Percentiles rank a stretch among this genome's conserved stretches.
phyloP scores from a whole-genome alignment of 176 grass and related monocot species.

The Paspalum notatum region DNA sequence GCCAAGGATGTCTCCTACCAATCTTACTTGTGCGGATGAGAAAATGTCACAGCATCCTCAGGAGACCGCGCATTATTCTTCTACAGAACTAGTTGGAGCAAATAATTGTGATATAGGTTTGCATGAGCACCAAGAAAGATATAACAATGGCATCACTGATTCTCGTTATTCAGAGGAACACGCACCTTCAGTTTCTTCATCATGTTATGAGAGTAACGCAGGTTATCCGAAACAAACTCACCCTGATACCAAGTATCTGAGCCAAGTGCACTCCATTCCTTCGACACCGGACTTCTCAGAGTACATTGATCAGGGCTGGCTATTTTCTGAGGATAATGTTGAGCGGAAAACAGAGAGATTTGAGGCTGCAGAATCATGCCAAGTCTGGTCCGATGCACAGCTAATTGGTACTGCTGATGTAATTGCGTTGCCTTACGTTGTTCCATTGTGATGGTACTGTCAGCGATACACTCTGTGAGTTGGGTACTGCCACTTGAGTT shows the following conservation, averaged over 20 bases:
- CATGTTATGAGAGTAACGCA: not conserved
- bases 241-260: constrained; percentile 58
- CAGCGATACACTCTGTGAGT: not conserved
- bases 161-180: constrained; percentile 7
- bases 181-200: constrained; percentile 22
- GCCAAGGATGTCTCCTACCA: constrained; percentile 31
- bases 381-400: constrained; percentile 52
- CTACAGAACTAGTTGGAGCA: constrained; percentile 15
- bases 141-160: constrained; percentile 20
- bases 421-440: constrained; percentile 59
- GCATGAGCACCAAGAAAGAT: constrained; percentile 5
- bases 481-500: not conserved
- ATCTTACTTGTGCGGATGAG: constrained; percentile 17
- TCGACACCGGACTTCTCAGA: constrained; percentile 25
- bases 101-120: constrained; percentile 14
- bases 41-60: constrained; percentile 12
- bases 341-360: constrained; percentile 7
- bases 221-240: constrained; percentile 30
- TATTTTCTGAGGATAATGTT: constrained; percentile 30
- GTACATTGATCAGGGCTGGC: constrained; percentile 54
- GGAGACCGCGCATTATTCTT: constrained; percentile 11
- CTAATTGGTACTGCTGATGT: constrained; percentile 37
- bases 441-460: constrained; percentile 46
- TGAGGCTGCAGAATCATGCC: constrained; percentile 28
- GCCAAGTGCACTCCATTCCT: constrained; percentile 49